Conservation (phyloP, 768 basidiomycete genomes). For the Fibroporia radiculosa region DNA sequence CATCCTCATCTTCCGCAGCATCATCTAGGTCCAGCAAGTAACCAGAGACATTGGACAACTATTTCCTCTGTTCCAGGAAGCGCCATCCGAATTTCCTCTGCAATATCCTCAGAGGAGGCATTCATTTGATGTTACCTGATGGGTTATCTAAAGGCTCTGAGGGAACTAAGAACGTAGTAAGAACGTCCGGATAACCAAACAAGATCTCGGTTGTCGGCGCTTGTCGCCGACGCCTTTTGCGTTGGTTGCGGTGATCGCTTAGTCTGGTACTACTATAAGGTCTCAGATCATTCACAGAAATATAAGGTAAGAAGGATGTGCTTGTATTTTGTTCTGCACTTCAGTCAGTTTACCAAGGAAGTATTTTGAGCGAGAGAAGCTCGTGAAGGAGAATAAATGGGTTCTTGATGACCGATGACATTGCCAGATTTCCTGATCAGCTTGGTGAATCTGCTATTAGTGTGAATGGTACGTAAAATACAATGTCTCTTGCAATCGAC, state of each 20-base stretch:
- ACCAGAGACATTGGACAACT: constrained; percentile 74
- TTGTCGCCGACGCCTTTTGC: constrained; percentile 76
- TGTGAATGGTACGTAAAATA: too few relatives aligned
- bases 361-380: constrained; percentile 72
- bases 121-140: too few relatives aligned
- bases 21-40: constrained; percentile 86
- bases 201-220: too few relatives aligned
- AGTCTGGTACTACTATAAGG: constrained; percentile 81
- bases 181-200: too few relatives aligned
- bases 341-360: constrained; percentile 39
- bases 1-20: constrained; percentile 82
- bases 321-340: background rate
- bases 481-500: too few relatives aligned
- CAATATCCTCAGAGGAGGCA: constrained; percentile 42
- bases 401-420: constrained; percentile 40
- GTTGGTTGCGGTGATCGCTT: constrained; percentile 70
- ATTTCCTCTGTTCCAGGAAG: constrained; percentile 80
- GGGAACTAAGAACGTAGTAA: too few relatives aligned
- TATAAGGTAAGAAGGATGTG: constrained; percentile 83
- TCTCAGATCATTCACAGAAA: constrained; percentile 67
- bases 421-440: too few relatives aligned
- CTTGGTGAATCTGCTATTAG: too few relatives aligned
- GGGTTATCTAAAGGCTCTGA: too few relatives aligned
- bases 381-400: constrained; percentile 82
- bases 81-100: constrained; percentile 62